phyloP scores from a whole-genome alignment of 2,329 filamentous ascomycete genomes.

The Coleophoma eucalyptorum region DNA sequence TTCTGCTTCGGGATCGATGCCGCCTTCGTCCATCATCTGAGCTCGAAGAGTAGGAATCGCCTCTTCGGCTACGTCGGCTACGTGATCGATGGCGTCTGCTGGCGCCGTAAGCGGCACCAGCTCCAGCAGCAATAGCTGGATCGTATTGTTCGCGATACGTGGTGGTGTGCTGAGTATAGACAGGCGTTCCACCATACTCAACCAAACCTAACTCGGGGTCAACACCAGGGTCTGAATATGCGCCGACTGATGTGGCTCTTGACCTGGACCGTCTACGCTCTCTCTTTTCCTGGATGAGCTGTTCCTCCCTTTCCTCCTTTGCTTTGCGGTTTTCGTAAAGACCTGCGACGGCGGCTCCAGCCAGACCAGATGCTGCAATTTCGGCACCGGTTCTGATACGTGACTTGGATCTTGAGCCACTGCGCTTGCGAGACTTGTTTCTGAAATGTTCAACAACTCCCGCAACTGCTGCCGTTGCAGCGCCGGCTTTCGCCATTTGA shows the following conservation, averaged over 20 bases:
- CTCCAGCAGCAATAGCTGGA: constrained; percentile 17
- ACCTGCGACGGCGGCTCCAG: constrained; percentile 57
- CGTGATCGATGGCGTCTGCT: constrained; percentile 15
- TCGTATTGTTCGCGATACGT: constrained; percentile 22
- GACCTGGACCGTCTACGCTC: constrained; percentile 21
- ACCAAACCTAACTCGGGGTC: constrained; percentile 66
- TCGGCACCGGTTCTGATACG: constrained; percentile 48
- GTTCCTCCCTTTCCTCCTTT: constrained; percentile 45
- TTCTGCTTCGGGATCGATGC: constrained; percentile 32
- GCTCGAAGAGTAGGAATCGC: constrained; percentile 17
- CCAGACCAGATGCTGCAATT: constrained; percentile 56
- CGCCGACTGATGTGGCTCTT: constrained; percentile 46
- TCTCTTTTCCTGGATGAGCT: constrained; percentile 28
- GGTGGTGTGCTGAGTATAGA: constrained; percentile 35
- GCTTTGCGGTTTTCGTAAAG: constrained; percentile 57
- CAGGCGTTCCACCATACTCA: constrained; percentile 60
- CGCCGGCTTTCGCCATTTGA: constrained; percentile 30
- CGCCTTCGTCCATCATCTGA: constrained; percentile 17
- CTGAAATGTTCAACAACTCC: constrained; percentile 55
- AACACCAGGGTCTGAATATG: constrained; percentile 44
- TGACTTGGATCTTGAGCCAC: constrained; percentile 34
- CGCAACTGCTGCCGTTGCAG: constrained; percentile 52
- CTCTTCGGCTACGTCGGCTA: constrained; percentile 13
- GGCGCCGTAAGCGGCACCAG: constrained; percentile 19
- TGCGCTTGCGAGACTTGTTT: constrained; percentile 46